Conservation (phyloP, 2,329 filamentous ascomycete species). For the Paraphoma sp. region DNA sequence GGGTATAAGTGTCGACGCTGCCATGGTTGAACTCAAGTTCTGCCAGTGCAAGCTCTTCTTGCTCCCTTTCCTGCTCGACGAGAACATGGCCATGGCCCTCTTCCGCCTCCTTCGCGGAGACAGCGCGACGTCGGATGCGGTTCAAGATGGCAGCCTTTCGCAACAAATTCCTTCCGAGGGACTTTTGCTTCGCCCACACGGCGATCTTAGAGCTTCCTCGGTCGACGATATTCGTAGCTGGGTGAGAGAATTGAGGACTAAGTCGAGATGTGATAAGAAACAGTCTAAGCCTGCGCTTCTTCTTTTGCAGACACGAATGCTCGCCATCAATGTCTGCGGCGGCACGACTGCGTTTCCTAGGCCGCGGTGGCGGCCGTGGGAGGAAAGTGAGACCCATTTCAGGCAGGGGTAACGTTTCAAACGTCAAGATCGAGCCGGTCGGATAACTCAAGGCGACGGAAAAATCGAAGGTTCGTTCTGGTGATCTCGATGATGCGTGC, state of each 20-base stretch:
- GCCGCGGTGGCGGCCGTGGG: constrained; percentile 27
- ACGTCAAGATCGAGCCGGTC: constrained; percentile 39
- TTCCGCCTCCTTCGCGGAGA: constrained; percentile 25
- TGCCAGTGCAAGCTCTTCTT: constrained; percentile 40
- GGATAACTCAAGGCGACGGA: constrained; percentile 12
- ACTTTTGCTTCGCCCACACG: constrained; percentile 56
- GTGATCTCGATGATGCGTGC: constrained; percentile 14
- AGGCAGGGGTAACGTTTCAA: constrained; percentile 30
- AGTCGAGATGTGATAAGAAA: constrained; percentile 72
- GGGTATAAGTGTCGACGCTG: constrained; percentile 39
- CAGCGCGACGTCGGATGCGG: constrained; percentile 56
- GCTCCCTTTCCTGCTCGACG: constrained; percentile 39
- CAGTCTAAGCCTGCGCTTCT: constrained; percentile 71
- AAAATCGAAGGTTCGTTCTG: constrained; percentile 12
- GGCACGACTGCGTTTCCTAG: constrained; percentile 60
- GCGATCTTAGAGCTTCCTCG: constrained; percentile 61
- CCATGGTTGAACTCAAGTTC: constrained; percentile 39
- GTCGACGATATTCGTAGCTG: constrained; percentile 73
- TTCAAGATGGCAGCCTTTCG: constrained; percentile 73
- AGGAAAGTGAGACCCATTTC: constrained; percentile 45
- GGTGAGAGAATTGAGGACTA: constrained; percentile 71
- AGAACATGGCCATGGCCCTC: constrained; percentile 22
- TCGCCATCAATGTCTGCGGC: constrained; percentile 64
- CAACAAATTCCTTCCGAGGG: constrained; percentile 60
- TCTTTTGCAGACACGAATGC: constrained; percentile 59